phyloP scores from a whole-genome alignment of 2,329 filamentous ascomycete genomes.

The Mycosphaerelloides madeirae region DNA sequence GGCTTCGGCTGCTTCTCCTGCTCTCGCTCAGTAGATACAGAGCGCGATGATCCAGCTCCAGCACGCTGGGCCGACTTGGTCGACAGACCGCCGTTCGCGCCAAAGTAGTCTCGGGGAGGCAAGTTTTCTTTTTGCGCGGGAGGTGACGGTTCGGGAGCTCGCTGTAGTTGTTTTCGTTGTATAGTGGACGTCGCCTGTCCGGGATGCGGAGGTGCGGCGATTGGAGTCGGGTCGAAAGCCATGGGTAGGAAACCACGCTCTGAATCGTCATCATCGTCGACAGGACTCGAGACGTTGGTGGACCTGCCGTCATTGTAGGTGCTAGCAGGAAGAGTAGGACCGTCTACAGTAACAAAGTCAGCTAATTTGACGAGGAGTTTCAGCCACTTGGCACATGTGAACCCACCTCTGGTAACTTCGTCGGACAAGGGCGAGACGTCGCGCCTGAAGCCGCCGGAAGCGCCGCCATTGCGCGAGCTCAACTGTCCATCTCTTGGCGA shows the following conservation, averaged over 20 bases:
- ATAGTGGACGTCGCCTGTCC: constrained; percentile 18
- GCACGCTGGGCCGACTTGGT: constrained; percentile 30
- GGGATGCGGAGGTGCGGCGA: constrained; percentile 18
- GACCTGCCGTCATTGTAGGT: constrained; percentile 75
- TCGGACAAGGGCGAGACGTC: constrained; percentile 36
- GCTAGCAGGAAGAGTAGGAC: constrained; percentile 66
- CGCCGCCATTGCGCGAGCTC: constrained; percentile 24
- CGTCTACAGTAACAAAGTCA: constrained; percentile 41
- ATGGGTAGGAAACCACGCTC: constrained; percentile 47
- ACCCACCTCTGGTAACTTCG: constrained; percentile 30
- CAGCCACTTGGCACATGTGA: constrained; percentile 21
- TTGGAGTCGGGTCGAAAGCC: constrained; percentile 47
- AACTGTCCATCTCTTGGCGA: constrained; percentile 27
- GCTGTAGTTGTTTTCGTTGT: constrained; percentile 24
- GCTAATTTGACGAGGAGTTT: constrained; percentile 15
- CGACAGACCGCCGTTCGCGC: constrained; percentile 24
- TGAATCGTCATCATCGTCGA: constrained; percentile 56
- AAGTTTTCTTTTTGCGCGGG: constrained; percentile 27
- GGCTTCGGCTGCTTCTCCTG: constrained; percentile 37
- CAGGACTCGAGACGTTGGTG: constrained; percentile 60
- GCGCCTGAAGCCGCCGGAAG: constrained; percentile 24
- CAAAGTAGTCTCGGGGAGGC: constrained; percentile 41
- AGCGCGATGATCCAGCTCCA: constrained; percentile 37
- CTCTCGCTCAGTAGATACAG: constrained; percentile 43
- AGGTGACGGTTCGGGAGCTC: constrained; percentile 24